A percentile compares a stretch with the other conserved stretches of the same genome.
These are phyloP conservation scores for Fistulinella prunicolor DNA, from an alignment of 768 basidiomycete species.

Conservation along the genomic window DNA sequence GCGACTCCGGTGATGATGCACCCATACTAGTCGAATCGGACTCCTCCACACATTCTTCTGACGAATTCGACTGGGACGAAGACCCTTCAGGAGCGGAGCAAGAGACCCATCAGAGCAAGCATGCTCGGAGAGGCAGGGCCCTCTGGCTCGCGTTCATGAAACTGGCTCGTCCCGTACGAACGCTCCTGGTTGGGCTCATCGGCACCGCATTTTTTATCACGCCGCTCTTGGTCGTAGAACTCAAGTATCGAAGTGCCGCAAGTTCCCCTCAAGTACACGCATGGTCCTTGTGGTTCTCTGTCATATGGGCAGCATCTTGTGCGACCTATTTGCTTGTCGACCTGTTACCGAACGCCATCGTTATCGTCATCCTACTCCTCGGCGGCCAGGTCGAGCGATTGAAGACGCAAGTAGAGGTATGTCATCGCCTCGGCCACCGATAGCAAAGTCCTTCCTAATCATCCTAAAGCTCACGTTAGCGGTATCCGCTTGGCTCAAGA, in stretches of 20 bases:
- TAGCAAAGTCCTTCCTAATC: not conserved
- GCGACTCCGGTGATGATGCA: constrained; percentile 6
- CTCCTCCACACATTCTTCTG: constrained; percentile 56
- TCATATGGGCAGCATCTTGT: constrained; percentile 62
- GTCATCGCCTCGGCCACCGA: not conserved
- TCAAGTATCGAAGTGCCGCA: constrained; percentile 50
- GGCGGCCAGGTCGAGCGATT: constrained; percentile 64
- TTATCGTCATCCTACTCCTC: constrained; percentile 51
- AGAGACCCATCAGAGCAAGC: constrained; percentile 27
- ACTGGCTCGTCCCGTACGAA: constrained; percentile 56
- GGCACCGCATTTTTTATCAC: constrained; percentile 65
- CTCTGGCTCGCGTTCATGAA: constrained; percentile 67
- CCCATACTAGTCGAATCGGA: constrained; percentile 24
- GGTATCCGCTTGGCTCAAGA: constrained; percentile 68
- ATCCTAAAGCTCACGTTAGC: constrained; percentile 56
- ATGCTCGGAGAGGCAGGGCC: constrained; percentile 60
- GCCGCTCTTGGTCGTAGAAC: constrained; percentile 64
- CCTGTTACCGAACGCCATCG: constrained; percentile 52
- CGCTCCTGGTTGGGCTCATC: constrained; percentile 54
- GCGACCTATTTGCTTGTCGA: constrained; percentile 64
- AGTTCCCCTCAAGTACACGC: constrained; percentile 54
- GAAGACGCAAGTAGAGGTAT: constrained; percentile 67
- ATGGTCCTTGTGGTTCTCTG: constrained; percentile 66
- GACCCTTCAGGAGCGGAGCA: constrained; percentile 37
- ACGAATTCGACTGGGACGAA: constrained; percentile 77